Evolutionary conservation across 2,329 filamentous ascomycete species (phyloP).

Genomic region (Helicocarpus griseus): DNA sequence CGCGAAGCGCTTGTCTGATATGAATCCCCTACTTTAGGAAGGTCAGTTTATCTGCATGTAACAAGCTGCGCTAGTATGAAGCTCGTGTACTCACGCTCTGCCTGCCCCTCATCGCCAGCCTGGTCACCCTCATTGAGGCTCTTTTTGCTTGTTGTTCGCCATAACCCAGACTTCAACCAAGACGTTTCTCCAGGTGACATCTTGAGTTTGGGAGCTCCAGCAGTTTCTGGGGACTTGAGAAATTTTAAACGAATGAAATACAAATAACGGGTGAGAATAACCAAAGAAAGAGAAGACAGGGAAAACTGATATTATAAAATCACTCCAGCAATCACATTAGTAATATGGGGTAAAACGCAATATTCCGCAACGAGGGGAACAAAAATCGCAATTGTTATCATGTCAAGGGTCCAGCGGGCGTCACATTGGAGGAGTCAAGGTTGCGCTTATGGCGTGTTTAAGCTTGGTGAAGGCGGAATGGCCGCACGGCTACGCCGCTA

Average conservation of each 20-base stretch:
- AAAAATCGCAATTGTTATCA: background rate
- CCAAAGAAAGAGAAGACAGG: background rate
- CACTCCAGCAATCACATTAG: background rate
- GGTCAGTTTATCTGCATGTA: background rate
- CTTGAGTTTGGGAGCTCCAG: background rate
- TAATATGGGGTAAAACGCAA: too few species aligned
- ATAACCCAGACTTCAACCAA: background rate
- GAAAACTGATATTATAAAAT: background rate
- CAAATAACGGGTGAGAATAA: background rate
- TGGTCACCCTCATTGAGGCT: background rate
- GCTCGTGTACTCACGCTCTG: background rate
- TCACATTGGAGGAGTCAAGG: background rate
- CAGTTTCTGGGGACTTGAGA: background rate
- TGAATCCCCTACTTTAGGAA: constrained; percentile 13
- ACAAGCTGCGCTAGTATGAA: background rate
- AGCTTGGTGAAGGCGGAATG: background rate
- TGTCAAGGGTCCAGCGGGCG: background rate
- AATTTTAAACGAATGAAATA: background rate
- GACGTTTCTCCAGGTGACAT: background rate
- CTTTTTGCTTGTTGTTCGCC: background rate
- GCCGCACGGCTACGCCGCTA: too few species aligned
- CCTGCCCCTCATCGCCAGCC: background rate
- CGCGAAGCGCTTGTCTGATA: constrained; percentile 14
- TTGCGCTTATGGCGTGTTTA: background rate
- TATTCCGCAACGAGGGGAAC: background rate